A percentile compares a stretch with the other conserved stretches of the same genome.
These are phyloP conservation scores for Zygnema cylindricum DNA, from an alignment of 139 green algal genomes.

Conservation along the genomic window DNA sequence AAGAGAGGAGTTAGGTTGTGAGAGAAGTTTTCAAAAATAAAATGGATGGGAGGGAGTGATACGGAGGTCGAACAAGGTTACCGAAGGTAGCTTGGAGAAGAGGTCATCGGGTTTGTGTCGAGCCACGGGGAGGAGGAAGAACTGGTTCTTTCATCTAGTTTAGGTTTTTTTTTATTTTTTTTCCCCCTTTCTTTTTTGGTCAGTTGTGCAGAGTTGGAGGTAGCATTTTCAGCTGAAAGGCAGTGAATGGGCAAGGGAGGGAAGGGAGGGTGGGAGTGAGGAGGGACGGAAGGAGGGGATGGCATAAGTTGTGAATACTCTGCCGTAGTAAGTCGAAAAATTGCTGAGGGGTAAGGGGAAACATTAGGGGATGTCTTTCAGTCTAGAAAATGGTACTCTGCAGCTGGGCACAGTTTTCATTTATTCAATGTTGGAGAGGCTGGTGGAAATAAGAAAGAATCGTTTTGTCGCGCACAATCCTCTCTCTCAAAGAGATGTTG, in stretches of 20 bases:
- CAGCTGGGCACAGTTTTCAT: neutral
- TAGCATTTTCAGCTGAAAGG: neutral
- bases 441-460: no score
- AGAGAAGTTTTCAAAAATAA: no score
- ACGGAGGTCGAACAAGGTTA: no score
- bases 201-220: neutral
- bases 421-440: constrained; percentile 8
- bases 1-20: neutral
- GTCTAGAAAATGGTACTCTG: neutral
- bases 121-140: no score
- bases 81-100: neutral
- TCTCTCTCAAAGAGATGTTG: no score
- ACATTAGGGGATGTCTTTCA: no score
- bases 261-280: neutral
- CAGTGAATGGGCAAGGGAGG: neutral
- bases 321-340: neutral
- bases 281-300: neutral
- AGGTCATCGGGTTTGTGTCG: neutral
- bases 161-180: no score
- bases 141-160: no score
- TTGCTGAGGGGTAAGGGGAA: neutral
- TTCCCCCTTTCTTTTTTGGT: no score
- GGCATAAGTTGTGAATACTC: neutral
- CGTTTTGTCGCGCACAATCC: no score
- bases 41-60: no score